Evolutionary conservation across 164 flowering plant species (phyloP).

Genomic region (Brasenia schreberi): DNA sequence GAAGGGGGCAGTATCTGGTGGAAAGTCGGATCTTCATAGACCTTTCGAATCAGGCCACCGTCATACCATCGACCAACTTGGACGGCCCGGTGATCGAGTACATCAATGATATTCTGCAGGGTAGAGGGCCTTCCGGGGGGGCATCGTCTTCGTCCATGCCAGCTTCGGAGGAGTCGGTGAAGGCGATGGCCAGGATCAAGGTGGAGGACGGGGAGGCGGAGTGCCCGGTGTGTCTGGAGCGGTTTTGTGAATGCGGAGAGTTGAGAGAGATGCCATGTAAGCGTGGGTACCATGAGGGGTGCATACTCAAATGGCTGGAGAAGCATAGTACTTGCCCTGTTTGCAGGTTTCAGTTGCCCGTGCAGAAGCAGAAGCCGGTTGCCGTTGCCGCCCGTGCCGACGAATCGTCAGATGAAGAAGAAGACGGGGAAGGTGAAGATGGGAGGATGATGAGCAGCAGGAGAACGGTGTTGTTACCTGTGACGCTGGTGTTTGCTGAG

Average conservation of each 20-base stretch:
- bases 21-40: slow-evolving; percentile 49
- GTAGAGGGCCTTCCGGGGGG: slow-evolving; percentile 1
- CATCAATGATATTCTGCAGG: slow-evolving; percentile 58
- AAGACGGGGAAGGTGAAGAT: neutral
- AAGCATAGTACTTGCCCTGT: slow-evolving; percentile 87
- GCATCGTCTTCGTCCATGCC: slow-evolving; percentile 14
- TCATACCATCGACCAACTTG: slow-evolving; percentile 56
- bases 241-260: slow-evolving; percentile 43
- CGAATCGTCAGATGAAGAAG: neutral
- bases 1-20: slow-evolving; percentile 4
- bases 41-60: slow-evolving; percentile 45
- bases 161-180: slow-evolving; percentile 59
- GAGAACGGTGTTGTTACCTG: slow-evolving; percentile 15
- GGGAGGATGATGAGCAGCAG: slow-evolving; percentile 12
- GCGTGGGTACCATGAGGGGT: slow-evolving; percentile 58
- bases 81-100: slow-evolving; percentile 67
- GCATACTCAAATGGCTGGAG: slow-evolving; percentile 70
- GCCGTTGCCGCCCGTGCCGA: neutral
- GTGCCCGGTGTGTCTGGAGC: slow-evolving; percentile 75
- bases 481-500: too few relatives aligned
- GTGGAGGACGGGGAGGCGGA: slow-evolving; percentile 24
- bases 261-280: slow-evolving; percentile 86
- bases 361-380: slow-evolving; percentile 13
- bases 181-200: slow-evolving; percentile 56
- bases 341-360: slow-evolving; percentile 67